These are phyloP conservation scores for Gonium pectorale DNA, from an alignment of 139 green algal genomes.

Conservation along the genomic window DNA sequence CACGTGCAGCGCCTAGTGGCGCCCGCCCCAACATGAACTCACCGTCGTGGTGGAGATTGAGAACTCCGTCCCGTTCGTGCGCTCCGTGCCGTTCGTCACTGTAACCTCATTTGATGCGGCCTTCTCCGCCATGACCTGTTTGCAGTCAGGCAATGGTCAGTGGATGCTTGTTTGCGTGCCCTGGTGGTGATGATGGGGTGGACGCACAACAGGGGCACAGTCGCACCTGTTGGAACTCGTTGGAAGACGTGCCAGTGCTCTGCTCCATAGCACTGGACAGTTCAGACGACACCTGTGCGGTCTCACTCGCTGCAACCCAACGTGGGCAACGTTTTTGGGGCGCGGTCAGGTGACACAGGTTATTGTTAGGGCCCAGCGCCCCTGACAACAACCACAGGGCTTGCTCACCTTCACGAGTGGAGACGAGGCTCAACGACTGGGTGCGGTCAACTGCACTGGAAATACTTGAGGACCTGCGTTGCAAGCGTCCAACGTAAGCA, in stretches of 20 bases:
- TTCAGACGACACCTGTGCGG: background rate
- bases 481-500: too few species aligned
- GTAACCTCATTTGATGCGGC: background rate
- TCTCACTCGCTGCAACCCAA: too few species aligned
- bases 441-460: background rate
- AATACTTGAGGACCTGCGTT: background rate
- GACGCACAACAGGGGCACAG: too few species aligned
- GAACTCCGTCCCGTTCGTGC: conserved; percentile 6
- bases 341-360: too few species aligned
- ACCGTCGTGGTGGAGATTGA: background rate
- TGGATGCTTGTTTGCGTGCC: too few species aligned
- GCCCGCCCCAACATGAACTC: too few species aligned
- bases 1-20: too few species aligned
- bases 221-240: background rate
- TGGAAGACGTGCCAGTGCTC: background rate
- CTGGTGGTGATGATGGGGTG: too few species aligned
- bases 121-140: conserved; percentile 7
- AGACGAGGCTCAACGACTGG: background rate
- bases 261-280: background rate
- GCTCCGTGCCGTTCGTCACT: background rate
- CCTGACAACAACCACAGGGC: too few species aligned
- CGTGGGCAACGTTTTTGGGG: too few species aligned
- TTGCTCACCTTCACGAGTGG: conserved; percentile 8
- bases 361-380: too few species aligned
- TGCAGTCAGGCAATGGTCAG: too few species aligned